Percentiles rank a stretch among this genome's conserved stretches.
Evolutionary conservation across 2,329 filamentous ascomycete species (phyloP).

Genomic region (Camillea tinctor): DNA sequence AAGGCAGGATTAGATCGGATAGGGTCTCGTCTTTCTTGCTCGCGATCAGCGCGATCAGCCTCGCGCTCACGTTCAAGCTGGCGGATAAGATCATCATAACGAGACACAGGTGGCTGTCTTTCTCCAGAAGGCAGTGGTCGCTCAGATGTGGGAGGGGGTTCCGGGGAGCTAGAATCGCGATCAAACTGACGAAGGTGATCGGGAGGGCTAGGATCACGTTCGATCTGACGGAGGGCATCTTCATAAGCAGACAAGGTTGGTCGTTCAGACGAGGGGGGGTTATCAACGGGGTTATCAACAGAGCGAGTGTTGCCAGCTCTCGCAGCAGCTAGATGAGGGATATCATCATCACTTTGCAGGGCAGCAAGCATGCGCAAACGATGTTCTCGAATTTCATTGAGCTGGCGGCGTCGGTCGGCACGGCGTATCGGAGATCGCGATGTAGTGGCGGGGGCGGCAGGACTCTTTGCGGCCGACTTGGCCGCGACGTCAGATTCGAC

Average conservation of each 20-base stretch:
- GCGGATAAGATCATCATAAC: not conserved
- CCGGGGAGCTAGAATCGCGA: too few relatives aligned
- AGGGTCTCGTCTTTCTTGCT: not conserved
- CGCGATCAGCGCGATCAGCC: not conserved
- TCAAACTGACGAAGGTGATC: too few relatives aligned
- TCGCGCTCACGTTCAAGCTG: not conserved
- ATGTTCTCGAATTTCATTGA: conserved; percentile 34
- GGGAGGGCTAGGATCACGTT: too few relatives aligned
- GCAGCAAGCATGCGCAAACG: conserved; percentile 31
- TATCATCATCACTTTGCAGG: conserved; percentile 15
- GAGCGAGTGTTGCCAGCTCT: conserved; percentile 1
- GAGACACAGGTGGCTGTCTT: not conserved
- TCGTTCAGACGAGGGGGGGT: not conserved
- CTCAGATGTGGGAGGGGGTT: not conserved
- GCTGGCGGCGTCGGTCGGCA: conserved; percentile 29
- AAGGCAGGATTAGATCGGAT: not conserved
- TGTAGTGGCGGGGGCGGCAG: conserved; percentile 24
- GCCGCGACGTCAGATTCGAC: conserved; percentile 43
- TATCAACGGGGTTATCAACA: not conserved
- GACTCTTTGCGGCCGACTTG: conserved; percentile 35
- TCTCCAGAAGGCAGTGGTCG: not conserved
- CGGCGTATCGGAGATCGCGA: conserved; percentile 44
- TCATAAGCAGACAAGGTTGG: too few relatives aligned
- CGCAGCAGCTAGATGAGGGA: not conserved
- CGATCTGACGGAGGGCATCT: too few relatives aligned